A percentile compares a stretch with the other conserved stretches of the same genome.
These are phyloP conservation scores for Neurospora hispaniola DNA, from an alignment of 495 filamentous ascomycete genomes.

Conservation along the genomic window DNA sequence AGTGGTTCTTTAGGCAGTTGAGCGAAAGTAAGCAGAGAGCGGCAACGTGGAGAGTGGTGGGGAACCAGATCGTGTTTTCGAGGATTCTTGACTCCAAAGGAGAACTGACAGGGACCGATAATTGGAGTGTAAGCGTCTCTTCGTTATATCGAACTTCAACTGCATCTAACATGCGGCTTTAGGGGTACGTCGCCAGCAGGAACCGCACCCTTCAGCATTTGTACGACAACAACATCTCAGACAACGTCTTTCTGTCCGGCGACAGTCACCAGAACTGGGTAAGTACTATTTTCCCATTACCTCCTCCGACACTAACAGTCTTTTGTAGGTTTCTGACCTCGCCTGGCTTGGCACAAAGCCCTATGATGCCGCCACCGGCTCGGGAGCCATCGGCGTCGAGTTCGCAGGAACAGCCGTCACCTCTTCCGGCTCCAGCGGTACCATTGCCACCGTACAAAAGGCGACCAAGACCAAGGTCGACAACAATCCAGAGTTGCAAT, in stretches of 20 bases:
- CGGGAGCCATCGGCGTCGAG: slow-evolving; percentile 49
- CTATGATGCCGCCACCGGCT: slow-evolving; percentile 44
- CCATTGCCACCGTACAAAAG: slow-evolving; percentile 31
- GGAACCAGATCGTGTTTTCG: slow-evolving; percentile 54
- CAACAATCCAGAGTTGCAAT: slow-evolving; percentile 48
- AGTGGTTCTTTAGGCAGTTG: slow-evolving; percentile 52
- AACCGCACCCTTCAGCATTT: slow-evolving; percentile 50
- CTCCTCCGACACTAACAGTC: neutral
- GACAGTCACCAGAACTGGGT: slow-evolving; percentile 54
- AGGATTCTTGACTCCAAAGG: slow-evolving; percentile 18
- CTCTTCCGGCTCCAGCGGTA: slow-evolving; percentile 40
- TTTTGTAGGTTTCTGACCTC: slow-evolving; percentile 33
- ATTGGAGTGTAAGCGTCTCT: slow-evolving; percentile 4
- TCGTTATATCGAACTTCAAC: neutral
- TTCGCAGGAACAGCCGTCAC: slow-evolving; percentile 51
- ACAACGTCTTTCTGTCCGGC: slow-evolving; percentile 52
- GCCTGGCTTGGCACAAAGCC: slow-evolving; percentile 44
- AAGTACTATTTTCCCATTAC: neutral
- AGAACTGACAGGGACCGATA: slow-evolving; percentile 31
- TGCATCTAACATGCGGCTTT: slow-evolving; percentile 10
- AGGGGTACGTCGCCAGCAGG: slow-evolving; percentile 49
- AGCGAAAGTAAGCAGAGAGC: slow-evolving; percentile 38
- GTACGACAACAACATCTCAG: slow-evolving; percentile 46
- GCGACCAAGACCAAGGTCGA: slow-evolving; percentile 32
- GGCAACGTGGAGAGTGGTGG: slow-evolving; percentile 51